Base-by-base conservation (phyloP, 1,284 basidiomycete genomes). In the Fomitiporia mediterranea region DNA sequence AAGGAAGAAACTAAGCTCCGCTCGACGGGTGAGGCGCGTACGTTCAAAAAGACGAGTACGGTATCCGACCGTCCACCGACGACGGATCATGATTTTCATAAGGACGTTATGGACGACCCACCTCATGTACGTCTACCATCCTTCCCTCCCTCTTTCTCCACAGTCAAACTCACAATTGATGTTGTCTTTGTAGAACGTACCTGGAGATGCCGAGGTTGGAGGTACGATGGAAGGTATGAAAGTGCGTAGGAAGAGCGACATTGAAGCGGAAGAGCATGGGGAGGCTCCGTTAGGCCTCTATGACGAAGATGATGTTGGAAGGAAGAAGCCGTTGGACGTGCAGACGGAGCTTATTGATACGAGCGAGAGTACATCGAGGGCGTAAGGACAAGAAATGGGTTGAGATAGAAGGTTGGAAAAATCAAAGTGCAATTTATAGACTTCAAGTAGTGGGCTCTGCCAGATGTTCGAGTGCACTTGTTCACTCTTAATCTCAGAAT, bases 21-120 rank as follows among this genome's bases (percentile, higher is more conserved):
- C 17, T 27, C 17, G 32, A 51, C 35, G 4, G 37, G 40, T 19
- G 50, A 51, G 23, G 50, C 37, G 27, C 35, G 50, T 19, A 63
- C 59, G 5, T 69, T 68, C 59, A 70, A 72, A 60, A 71, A 70
- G 60, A 39, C 64, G 1, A 63, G 57, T 53, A 69, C 68, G 55
- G 64, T 61, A n/a, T 65, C 69, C 39, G 62, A 58, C 39, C 63
- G 63, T 0, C 70, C 71, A 0, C 34, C 46, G 1, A 66, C 67
- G n/a, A 66, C 66, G 1, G 65, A 68, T 39, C 66, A 65, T 28
- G 63, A 71, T 56, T 68, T 72, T 38, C 64, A 72, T 57, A 68
- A 72, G 23, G 65, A 74, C 48, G 70, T 66, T 49, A 50, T 70
- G 46, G 63, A 59, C 38, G 48, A 68, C 42, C 67, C 71, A 30